phyloP scores from a whole-genome alignment of 306 rosid species.

The Acacia melanoxylon region DNA sequence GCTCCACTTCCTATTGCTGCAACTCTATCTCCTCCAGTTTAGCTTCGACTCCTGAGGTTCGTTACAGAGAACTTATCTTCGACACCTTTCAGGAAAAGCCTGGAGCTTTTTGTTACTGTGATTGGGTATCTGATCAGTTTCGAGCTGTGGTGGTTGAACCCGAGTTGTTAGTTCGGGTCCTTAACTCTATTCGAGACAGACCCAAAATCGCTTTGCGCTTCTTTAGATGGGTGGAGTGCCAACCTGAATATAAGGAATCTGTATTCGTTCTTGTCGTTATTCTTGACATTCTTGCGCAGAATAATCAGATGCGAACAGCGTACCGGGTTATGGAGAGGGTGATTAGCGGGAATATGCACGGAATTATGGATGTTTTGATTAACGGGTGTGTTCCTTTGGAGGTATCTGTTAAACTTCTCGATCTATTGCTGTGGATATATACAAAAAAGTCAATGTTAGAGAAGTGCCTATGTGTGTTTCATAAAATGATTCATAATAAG shows the following conservation, averaged over 20 bases:
- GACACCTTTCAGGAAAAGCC: slow-evolving; percentile 45
- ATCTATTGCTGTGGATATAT: slow-evolving; percentile 56
- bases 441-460: slow-evolving; percentile 53
- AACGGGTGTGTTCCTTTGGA: slow-evolving; percentile 28
- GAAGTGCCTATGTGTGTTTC: slow-evolving; percentile 48
- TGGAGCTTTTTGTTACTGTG: slow-evolving; percentile 36
- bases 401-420: slow-evolving; percentile 55
- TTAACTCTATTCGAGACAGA: slow-evolving; percentile 40
- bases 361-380: slow-evolving; percentile 43
- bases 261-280: slow-evolving; percentile 49
- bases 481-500: slow-evolving; percentile 59
- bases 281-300: slow-evolving; percentile 64
- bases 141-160: slow-evolving; percentile 58
- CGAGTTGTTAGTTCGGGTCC: slow-evolving; percentile 51
- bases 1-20: slow-evolving; percentile 37
- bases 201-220: slow-evolving; percentile 65
- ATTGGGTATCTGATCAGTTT: slow-evolving; percentile 39
- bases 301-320: slow-evolving; percentile 52
- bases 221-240: slow-evolving; percentile 67
- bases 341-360: slow-evolving; percentile 36
- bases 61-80: slow-evolving; percentile 38
- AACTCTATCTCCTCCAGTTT: slow-evolving; percentile 23
- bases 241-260: slow-evolving; percentile 46
- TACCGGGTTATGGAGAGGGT: slow-evolving; percentile 63
- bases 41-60: slow-evolving; percentile 17